A percentile compares a stretch with the other conserved stretches of the same genome.
phyloP scores from a whole-genome alignment of 305 asterid genomes.

The Solanum chacoense region DNA sequence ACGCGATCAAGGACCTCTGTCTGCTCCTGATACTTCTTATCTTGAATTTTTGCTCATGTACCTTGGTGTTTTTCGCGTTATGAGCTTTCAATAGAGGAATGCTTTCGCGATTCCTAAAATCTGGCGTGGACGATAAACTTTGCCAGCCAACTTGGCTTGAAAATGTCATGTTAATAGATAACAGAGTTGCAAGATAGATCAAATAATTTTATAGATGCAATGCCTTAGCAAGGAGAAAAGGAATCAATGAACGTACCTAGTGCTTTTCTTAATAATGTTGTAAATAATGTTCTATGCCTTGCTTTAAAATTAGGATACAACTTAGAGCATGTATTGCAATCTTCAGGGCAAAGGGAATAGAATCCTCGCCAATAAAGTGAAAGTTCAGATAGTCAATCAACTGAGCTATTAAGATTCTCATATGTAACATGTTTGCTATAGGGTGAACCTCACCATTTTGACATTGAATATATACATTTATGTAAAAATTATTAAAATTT shows the following conservation, averaged over 20 bases:
- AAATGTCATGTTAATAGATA: not conserved
- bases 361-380: no score
- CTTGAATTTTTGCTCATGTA: not conserved
- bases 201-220: not conserved
- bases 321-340: not conserved
- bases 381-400: not conserved
- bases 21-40: constrained; percentile 3
- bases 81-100: not conserved
- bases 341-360: not conserved
- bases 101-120: constrained; percentile 1
- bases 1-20: not conserved
- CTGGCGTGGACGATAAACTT: not conserved
- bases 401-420: not conserved
- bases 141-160: constrained; percentile 1
- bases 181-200: not conserved
- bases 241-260: not conserved
- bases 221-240: not conserved
- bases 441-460: not conserved
- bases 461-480: not conserved
- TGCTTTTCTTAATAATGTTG: not conserved
- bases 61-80: not conserved
- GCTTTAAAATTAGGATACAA: not conserved
- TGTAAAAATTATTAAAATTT: not conserved
- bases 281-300: not conserved
- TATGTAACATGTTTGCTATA: not conserved